These are phyloP conservation scores for Rheum nobile DNA, from an alignment of 148 eudicot genomes.

Conservation along the genomic window DNA sequence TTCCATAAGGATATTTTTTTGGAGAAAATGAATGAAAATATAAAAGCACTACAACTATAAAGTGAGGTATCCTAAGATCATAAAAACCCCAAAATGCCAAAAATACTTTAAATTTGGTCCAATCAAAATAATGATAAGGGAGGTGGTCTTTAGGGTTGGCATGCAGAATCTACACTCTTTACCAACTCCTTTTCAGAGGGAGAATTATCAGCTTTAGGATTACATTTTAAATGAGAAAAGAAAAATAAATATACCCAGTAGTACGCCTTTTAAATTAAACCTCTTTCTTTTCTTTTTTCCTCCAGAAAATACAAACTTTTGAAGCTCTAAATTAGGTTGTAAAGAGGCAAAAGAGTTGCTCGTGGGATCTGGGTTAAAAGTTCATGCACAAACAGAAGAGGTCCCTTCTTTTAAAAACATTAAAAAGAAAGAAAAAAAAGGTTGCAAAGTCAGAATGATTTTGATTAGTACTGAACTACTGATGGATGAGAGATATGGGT, in stretches of 20 bases:
- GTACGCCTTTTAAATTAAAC: neutral
- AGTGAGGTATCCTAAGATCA: constrained; percentile 5
- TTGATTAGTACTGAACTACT: neutral
- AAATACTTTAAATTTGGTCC: neutral
- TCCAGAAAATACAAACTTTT: neutral
- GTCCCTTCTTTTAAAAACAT: neutral
- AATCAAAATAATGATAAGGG: neutral
- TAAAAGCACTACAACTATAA: neutral
- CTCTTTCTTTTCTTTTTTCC: neutral
- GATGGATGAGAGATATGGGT: neutral
- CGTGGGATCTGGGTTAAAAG: neutral
- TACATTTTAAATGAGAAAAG: neutral
- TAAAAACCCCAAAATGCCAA: neutral
- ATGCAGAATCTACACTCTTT: constrained; percentile 2
- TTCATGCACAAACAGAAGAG: neutral
- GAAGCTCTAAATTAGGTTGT: neutral
- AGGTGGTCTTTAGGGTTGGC: constrained; percentile 8
- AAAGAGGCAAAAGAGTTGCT: constrained; percentile 1
- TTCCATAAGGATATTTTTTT: neutral
- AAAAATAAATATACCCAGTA: neutral
- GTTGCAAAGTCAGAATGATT: constrained; percentile 3
- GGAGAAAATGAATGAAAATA: neutral
- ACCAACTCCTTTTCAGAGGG: neutral
- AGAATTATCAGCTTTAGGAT: constrained; percentile 5
- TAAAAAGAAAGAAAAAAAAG: neutral